Evolutionary conservation across 75 land plant genomes (phyloP).

Genomic region (Picea sitchensis): DNA sequence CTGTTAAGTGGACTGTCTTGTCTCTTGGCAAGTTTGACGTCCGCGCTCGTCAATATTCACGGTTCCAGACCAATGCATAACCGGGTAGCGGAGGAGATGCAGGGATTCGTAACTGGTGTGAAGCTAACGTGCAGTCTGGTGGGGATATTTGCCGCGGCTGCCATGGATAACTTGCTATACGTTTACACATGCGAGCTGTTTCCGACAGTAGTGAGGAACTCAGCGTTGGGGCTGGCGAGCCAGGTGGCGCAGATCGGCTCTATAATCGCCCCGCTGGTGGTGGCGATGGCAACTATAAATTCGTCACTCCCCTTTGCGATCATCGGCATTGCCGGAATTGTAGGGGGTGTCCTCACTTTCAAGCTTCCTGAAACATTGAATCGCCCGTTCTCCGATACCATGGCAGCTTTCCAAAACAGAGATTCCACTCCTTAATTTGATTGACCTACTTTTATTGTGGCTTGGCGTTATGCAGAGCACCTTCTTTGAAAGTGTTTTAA

Average conservation of each 20-base stretch:
- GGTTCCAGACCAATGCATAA: too few relatives aligned
- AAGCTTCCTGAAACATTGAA: slow-evolving; percentile 76
- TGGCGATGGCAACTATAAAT: slow-evolving; percentile 40
- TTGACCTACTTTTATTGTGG: too few relatives aligned
- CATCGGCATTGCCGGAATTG: slow-evolving; percentile 52
- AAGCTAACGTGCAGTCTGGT: slow-evolving; percentile 64
- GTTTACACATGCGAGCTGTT: slow-evolving; percentile 88
- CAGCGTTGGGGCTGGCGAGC: slow-evolving; percentile 71
- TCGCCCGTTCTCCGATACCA: slow-evolving; percentile 68
- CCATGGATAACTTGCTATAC: slow-evolving; percentile 74
- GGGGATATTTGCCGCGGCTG: slow-evolving; percentile 91
- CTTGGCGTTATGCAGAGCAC: too few relatives aligned
- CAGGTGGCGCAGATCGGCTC: slow-evolving; percentile 80
- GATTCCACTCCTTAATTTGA: neutral
- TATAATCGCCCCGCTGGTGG: slow-evolving; percentile 77
- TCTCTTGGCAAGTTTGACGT: too few relatives aligned
- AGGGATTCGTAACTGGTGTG: slow-evolving; percentile 14
- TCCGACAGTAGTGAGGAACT: slow-evolving; percentile 89
- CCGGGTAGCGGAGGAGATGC: neutral
- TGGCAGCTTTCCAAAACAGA: slow-evolving; percentile 68
- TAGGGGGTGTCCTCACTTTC: slow-evolving; percentile 55
- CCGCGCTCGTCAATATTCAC: too few relatives aligned
- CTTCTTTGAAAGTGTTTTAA: too few relatives aligned
- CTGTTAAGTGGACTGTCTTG: too few relatives aligned
- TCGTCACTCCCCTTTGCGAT: slow-evolving; percentile 52